Conservation (phyloP, 176 grass and related monocot genomes). For the Oryza australiensis region DNA sequence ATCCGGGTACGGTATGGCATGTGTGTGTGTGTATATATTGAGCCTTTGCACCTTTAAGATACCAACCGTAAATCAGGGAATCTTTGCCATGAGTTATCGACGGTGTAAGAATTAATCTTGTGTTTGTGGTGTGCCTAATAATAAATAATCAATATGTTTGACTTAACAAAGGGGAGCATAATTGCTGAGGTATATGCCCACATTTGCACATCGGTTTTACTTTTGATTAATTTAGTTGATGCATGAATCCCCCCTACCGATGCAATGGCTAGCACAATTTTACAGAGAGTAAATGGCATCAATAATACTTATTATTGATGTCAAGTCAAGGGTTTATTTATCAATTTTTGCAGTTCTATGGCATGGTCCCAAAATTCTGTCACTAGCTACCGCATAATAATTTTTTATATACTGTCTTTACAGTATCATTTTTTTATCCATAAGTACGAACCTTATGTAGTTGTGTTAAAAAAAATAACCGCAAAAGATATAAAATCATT, state of each 20-base stretch:
- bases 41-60: neutral
- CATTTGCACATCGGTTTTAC: neutral
- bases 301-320: neutral
- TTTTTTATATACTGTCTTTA: neutral
- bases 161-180: neutral
- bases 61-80: neutral
- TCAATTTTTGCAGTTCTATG: neutral
- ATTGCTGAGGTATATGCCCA: neutral
- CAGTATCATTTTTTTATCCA: neutral
- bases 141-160: neutral
- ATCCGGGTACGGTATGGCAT: too few species aligned
- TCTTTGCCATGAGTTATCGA: neutral
- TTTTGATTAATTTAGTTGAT: neutral
- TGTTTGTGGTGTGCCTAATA: neutral
- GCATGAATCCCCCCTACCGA: neutral
- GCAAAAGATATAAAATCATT: neutral
- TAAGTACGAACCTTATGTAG: neutral
- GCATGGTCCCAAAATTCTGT: neutral
- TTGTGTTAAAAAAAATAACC: neutral
- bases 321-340: neutral
- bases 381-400: neutral
- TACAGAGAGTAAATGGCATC: neutral
- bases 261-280: neutral
- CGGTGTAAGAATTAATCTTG: neutral
- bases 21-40: too few species aligned